These are phyloP conservation scores for Macadamia integrifolia DNA, from an alignment of 164 flowering plant species.

Conservation along the genomic window DNA sequence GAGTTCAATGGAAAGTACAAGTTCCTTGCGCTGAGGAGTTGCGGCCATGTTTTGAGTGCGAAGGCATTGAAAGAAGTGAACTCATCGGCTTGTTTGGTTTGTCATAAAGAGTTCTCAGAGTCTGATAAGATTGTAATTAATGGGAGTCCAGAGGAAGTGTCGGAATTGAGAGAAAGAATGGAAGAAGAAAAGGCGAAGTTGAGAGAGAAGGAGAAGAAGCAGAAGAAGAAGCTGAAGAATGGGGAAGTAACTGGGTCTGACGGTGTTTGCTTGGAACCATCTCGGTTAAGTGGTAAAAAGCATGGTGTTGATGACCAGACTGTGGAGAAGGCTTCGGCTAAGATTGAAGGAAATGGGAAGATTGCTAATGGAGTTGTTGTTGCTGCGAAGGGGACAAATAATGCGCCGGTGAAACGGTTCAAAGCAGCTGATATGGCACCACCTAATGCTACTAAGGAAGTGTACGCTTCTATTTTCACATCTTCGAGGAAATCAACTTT, in stretches of 20 bases:
- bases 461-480: slow-evolving; percentile 90
- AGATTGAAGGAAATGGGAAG: slow-evolving; percentile 31
- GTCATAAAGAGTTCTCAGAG: slow-evolving; percentile 61
- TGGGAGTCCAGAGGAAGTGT: slow-evolving; percentile 78
- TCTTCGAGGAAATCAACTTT: slow-evolving; percentile 73
- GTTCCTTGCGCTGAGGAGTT: slow-evolving; percentile 58
- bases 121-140: slow-evolving; percentile 78
- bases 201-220: slow-evolving; percentile 64
- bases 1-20: slow-evolving; percentile 87
- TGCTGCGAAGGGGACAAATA: slow-evolving; percentile 21
- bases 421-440: slow-evolving; percentile 62
- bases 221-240: slow-evolving; percentile 48
- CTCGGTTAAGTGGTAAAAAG: slow-evolving; percentile 45
- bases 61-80: slow-evolving; percentile 93
- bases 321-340: slow-evolving; percentile 24
- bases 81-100: slow-evolving; percentile 63
- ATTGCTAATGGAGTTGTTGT: slow-evolving; percentile 21
- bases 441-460: slow-evolving; percentile 64
- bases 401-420: slow-evolving; percentile 42
- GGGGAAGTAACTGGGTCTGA: slow-evolving; percentile 26
- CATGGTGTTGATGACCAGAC: slow-evolving; percentile 38
- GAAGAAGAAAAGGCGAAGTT: slow-evolving; percentile 50
- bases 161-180: slow-evolving; percentile 62
- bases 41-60: slow-evolving; percentile 97
- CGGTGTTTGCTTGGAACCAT: slow-evolving; percentile 11